Evolutionary conservation across 2,329 filamentous ascomycete genomes (phyloP).

Genomic region (Lanzia echinophila): DNA sequence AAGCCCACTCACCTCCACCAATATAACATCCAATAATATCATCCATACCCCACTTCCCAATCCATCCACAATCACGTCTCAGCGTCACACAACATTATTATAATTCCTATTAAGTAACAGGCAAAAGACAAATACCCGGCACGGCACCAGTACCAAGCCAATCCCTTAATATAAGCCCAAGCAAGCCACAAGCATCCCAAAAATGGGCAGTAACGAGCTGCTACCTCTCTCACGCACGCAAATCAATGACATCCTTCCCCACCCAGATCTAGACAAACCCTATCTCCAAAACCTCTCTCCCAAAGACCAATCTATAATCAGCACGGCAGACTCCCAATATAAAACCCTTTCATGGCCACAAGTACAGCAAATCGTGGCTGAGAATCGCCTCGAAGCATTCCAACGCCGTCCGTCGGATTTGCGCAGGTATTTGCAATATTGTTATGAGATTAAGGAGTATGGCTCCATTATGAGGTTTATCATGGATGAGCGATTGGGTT

Average conservation of each 20-base stretch:
- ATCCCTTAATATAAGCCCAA: neutral
- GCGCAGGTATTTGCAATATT: constrained; percentile 69
- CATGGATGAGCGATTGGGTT: constrained; percentile 60
- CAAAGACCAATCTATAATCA: constrained; percentile 66
- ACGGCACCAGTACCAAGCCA: too few species aligned
- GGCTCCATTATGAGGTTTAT: constrained; percentile 77
- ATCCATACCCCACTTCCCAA: too few species aligned
- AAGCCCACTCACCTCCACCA: too few species aligned
- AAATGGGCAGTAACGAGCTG: constrained; percentile 21
- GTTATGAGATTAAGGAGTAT: constrained; percentile 56
- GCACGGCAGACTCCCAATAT: constrained; percentile 63
- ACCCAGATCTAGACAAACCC: constrained; percentile 51
- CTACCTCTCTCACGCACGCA: constrained; percentile 64
- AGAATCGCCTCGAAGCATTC: constrained; percentile 69
- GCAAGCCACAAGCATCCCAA: neutral
- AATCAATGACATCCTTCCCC: constrained; percentile 63
- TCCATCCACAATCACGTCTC: too few species aligned
- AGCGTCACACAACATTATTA: too few species aligned
- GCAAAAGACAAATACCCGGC: too few species aligned
- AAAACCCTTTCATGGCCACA: constrained; percentile 59
- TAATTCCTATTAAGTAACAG: too few species aligned
- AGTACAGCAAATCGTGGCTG: constrained; percentile 51
- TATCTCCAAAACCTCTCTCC: constrained; percentile 56
- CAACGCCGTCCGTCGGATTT: constrained; percentile 71
- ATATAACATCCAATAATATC: too few species aligned